A percentile compares a stretch with the other conserved stretches of the same genome.
Evolutionary conservation across 192 early-diverging fungal species (phyloP).

Genomic region (Backusella westeae): DNA sequence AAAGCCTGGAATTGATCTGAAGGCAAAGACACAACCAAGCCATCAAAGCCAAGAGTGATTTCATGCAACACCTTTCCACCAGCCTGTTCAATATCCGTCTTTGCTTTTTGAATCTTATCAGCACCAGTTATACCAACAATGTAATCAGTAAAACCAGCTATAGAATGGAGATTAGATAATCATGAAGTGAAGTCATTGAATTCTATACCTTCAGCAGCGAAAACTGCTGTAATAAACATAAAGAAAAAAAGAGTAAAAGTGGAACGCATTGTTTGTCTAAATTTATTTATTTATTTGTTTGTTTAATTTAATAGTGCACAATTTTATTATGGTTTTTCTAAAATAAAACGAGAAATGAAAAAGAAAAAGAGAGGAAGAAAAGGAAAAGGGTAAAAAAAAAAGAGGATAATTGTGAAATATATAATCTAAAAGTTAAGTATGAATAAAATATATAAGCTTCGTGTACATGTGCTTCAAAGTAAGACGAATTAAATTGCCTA

Average conservation of each 20-base stretch:
- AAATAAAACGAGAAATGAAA: not conserved
- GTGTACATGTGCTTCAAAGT: not conserved
- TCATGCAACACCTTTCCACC: slow-evolving; percentile 26
- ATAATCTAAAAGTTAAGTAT: not conserved
- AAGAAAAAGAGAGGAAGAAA: not conserved
- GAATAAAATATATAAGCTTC: not conserved
- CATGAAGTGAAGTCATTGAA: too few species aligned
- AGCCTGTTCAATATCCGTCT: slow-evolving; percentile 18
- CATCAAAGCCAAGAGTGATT: slow-evolving; percentile 19
- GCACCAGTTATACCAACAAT: slow-evolving; percentile 10
- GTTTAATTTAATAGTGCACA: not conserved
- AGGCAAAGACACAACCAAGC: slow-evolving; percentile 25
- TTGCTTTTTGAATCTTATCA: slow-evolving; percentile 18
- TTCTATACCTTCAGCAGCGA: slow-evolving; percentile 9
- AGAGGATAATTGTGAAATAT: not conserved
- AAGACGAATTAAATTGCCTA: slow-evolving; percentile 2
- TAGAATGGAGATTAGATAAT: not conserved
- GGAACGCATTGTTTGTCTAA: not conserved
- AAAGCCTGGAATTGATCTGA: slow-evolving; percentile 15
- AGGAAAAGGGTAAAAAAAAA: not conserved
- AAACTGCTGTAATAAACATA: not conserved
- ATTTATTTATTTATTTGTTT: not conserved
- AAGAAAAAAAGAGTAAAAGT: not conserved
- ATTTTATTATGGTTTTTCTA: too few species aligned
- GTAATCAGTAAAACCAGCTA: slow-evolving; percentile 15